Conservation (phyloP, 208 protist species). For the Wallacemonas sp. region DNA sequence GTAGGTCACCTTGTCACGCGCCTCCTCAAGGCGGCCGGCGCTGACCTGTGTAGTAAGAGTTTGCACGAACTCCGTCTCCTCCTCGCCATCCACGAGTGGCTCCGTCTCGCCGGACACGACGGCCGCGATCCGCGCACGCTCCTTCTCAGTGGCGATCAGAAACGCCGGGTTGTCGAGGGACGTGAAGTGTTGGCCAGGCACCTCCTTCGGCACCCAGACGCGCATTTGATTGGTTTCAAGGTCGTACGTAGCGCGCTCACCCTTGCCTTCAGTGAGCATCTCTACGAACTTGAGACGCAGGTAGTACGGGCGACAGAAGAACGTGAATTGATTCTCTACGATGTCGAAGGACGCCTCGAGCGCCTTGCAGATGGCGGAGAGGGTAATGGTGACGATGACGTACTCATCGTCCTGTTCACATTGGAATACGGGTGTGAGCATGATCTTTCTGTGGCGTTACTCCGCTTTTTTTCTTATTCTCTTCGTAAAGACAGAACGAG, state of each 20-base stretch:
- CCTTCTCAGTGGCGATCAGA: constrained; percentile 80
- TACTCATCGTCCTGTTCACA: constrained; percentile 82
- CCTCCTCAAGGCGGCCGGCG: neutral
- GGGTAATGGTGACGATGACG: constrained; percentile 68
- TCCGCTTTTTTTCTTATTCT: constrained; percentile 5
- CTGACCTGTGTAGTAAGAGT: constrained; percentile 2
- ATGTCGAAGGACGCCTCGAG: constrained; percentile 82
- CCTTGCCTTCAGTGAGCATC: constrained; percentile 61
- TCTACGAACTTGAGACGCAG: constrained; percentile 87
- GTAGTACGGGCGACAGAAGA: constrained; percentile 90
- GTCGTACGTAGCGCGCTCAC: constrained; percentile 78
- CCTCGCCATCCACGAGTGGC: constrained; percentile 26
- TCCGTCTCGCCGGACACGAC: constrained; percentile 21
- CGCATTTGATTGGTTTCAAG: constrained; percentile 65
- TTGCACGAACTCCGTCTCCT: constrained; percentile 78
- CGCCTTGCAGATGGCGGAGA: constrained; percentile 81
- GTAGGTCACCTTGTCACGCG: constrained; percentile 37
- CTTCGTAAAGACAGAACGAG: constrained; percentile 14
- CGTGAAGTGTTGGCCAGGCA: constrained; percentile 57
- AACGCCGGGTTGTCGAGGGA: constrained; percentile 85
- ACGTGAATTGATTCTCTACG: constrained; percentile 76
- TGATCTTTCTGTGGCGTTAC: constrained; percentile 13
- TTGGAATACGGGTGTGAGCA: constrained; percentile 86
- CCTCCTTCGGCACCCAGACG: constrained; percentile 86
- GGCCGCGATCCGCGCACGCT: constrained; percentile 51